Conservation (phyloP, 106 monocot species). For the Gastrodia elata region DNA sequence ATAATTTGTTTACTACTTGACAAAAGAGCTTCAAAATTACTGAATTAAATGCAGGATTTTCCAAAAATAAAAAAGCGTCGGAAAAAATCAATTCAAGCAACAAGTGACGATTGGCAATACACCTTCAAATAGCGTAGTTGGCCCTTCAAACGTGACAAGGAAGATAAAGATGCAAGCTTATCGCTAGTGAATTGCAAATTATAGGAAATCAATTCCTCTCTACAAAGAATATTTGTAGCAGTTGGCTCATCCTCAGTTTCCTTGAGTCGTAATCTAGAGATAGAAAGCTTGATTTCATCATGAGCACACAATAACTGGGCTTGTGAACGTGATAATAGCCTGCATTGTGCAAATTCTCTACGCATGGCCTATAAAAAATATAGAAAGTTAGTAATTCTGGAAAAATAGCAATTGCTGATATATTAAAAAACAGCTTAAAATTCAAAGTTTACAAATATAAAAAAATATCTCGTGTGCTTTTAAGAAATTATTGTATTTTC, state of each 20-base stretch:
- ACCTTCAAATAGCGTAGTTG: conserved; percentile 98
- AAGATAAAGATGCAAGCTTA: conserved; percentile 55
- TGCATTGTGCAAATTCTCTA: conserved; percentile 81
- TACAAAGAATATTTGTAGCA: conserved; percentile 49
- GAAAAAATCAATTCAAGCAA: background rate
- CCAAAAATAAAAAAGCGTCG: background rate
- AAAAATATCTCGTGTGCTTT: background rate
- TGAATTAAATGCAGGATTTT: background rate
- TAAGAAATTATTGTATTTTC: background rate
- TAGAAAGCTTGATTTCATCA: conserved; percentile 84
- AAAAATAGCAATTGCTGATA: background rate
- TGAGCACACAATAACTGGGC: conserved; percentile 76
- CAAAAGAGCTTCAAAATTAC: background rate
- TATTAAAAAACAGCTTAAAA: background rate
- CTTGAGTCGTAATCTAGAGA: conserved; percentile 64
- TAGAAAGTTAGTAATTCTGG: background rate
- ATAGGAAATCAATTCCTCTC: conserved; percentile 60
- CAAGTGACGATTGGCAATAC: background rate
- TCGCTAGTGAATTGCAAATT: conserved; percentile 79
- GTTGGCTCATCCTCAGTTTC: conserved; percentile 57
- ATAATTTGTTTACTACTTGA: background rate
- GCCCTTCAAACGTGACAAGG: conserved; percentile 63
- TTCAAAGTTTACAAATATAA: background rate
- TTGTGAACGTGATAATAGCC: conserved; percentile 64
- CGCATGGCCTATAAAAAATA: conserved; percentile 63